Percentiles rank a stretch among this genome's conserved stretches.
These are phyloP conservation scores for Zymoseptoria brevis DNA, from an alignment of 2,329 filamentous ascomycete species.

Conservation along the genomic window DNA sequence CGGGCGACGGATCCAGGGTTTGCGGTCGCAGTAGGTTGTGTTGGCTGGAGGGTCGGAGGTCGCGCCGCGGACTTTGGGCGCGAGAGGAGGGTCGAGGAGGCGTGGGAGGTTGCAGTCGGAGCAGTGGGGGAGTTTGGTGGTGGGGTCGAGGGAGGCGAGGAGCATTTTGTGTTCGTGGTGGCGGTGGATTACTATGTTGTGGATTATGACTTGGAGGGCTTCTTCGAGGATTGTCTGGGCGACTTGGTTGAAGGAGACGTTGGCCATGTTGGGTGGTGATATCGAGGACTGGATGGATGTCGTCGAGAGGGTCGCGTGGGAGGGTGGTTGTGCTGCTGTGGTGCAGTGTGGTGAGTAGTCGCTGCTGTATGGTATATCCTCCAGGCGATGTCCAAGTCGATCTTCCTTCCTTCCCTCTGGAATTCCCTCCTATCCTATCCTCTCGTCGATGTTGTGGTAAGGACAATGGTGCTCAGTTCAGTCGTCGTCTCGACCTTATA, in stretches of 20 bases:
- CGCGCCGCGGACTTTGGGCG: slow-evolving; percentile 32
- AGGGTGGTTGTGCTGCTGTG: background rate
- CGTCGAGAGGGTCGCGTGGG: background rate
- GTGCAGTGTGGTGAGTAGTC: background rate
- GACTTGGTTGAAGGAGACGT: slow-evolving; percentile 15
- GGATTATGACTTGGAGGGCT: slow-evolving; percentile 66
- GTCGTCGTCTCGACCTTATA: background rate
- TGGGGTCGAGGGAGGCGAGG: slow-evolving; percentile 65
- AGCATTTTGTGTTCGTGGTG: slow-evolving; percentile 74
- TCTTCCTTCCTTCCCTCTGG: background rate
- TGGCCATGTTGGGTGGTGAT: background rate
- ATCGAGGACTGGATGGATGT: background rate
- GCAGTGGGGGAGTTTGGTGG: slow-evolving; percentile 63
- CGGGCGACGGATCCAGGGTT: slow-evolving; percentile 67
- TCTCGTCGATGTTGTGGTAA: background rate
- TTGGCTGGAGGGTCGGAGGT: slow-evolving; percentile 34
- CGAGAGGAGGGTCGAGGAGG: slow-evolving; percentile 60
- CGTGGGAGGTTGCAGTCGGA: slow-evolving; percentile 66
- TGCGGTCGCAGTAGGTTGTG: slow-evolving; percentile 66
- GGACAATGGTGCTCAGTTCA: background rate
- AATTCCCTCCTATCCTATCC: background rate
- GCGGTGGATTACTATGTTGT: slow-evolving; percentile 64
- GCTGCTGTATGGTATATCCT: background rate
- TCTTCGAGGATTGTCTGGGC: slow-evolving; percentile 64
- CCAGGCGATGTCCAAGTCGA: background rate